Base-by-base conservation (phyloP, 371 early-diverging fungal species). In the Apophysomyces elegans region DNA sequence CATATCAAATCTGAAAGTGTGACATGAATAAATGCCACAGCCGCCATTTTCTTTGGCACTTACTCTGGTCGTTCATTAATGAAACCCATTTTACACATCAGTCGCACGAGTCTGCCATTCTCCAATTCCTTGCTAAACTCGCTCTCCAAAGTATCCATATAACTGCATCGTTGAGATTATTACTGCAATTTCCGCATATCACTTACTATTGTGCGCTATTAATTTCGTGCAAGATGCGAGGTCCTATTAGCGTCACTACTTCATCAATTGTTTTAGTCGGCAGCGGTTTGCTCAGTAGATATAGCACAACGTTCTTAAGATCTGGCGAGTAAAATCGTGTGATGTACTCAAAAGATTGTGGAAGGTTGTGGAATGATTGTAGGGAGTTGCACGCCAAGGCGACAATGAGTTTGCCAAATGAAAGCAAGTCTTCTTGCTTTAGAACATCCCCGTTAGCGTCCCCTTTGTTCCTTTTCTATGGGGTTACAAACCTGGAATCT, bases 11-110 rank as follows among this genome's bases (percentile, higher is more conserved):
- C 90, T 91, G 72, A 3, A 43, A 44, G 5, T 8, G 37, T 59
- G 4, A 13, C 57, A 62, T 60, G 14, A 18, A 58, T 41, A 26
- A 26, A 26, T 26, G 32, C 32, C 32, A 26, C 32, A 26, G 32
- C 32, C 32, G 1, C 32, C 2, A 2, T 26, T 26, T 1, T 26
- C 32, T 26, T 26, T 46, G 58, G 50, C 35, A 71, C 84, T 68
- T 84, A 91, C 90, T 96, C 97, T 37, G 96, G 95, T 58, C 99
- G 81, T 79, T 98, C 99, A 69, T 95, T 95, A 67, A 98, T 93
- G 72, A 95, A 95, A 14, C 93, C 95, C 56, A 98, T 80, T 78
- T 97, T 96, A 70, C 87, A 86, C 61, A 97, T 56, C 54, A 98
- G 71, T 32, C 95, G 83, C 14, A 91, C 86, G 45, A 98, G 68